A percentile compares a stretch with the other conserved stretches of the same genome.
Evolutionary conservation across 2,329 filamentous ascomycete species (phyloP).

Genomic region (Simplicillium sp.): DNA sequence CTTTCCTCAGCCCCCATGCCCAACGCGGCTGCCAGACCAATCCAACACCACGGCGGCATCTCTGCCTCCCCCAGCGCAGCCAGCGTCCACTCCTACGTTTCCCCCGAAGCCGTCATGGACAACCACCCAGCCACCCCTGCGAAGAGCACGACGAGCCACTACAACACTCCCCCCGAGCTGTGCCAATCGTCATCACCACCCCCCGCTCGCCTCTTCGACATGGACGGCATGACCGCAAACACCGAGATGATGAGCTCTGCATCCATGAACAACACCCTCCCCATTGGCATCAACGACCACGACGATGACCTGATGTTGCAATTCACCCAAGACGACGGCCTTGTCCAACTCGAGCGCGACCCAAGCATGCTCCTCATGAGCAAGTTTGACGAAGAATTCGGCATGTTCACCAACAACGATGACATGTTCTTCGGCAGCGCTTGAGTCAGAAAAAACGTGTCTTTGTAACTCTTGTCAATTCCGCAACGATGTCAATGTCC

Average conservation of each 20-base stretch:
- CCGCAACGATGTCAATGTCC: constrained; percentile 2
- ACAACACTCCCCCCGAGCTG: constrained; percentile 49
- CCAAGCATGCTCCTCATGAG: constrained; percentile 38
- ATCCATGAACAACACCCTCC: constrained; percentile 21
- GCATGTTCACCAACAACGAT: constrained; percentile 41
- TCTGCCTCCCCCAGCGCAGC: constrained; percentile 29
- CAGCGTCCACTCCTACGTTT: constrained; percentile 33
- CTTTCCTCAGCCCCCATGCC: constrained; percentile 39
- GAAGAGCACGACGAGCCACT: constrained; percentile 41
- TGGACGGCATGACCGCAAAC: constrained; percentile 18
- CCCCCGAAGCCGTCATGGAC: constrained; percentile 34
- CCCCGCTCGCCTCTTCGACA: constrained; percentile 33
- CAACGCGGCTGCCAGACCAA: constrained; percentile 19
- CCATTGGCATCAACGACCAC: constrained; percentile 26
- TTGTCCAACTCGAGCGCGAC: constrained; percentile 34
- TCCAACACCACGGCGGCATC: constrained; percentile 13
- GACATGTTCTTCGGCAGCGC: constrained; percentile 41
- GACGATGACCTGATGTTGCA: constrained; percentile 33
- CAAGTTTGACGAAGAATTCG: constrained; percentile 46
- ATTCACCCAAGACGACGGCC: constrained; percentile 32
- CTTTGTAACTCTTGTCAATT: not conserved
- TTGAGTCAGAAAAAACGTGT: too few species aligned
- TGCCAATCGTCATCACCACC: constrained; percentile 52
- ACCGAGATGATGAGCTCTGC: constrained; percentile 21
- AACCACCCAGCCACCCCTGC: constrained; percentile 34